Evolutionary conservation across 805 yeast genomes (phyloP), one percentile per base, ranked within the genome.

Genomic region (Barnettozyma siamensis): DNA sequence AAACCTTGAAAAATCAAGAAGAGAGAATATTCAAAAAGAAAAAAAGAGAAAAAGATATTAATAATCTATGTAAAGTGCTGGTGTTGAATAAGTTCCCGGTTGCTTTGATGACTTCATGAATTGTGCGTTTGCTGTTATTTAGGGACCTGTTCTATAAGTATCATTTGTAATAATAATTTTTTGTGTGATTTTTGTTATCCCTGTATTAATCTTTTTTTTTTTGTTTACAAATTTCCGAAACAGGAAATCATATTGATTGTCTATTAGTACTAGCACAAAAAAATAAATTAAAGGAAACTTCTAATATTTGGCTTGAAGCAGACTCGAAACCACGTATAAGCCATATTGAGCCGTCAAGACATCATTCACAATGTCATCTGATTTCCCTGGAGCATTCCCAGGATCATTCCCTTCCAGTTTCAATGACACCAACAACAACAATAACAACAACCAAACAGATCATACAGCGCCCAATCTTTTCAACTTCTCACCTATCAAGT

Each of bases 311-410:
- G n/a, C n/a, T n/a, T n/a, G n/a, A n/a, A n/a, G n/a, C n/a, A n/a
- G n/a, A n/a, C n/a, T n/a, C n/a, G n/a, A n/a, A n/a, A n/a, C n/a
- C n/a, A n/a, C n/a, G n/a, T n/a, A n/a, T n/a, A n/a, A n/a, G n/a
- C n/a, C n/a, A n/a, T n/a, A n/a, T n/a, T n/a, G n/a, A n/a, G n/a
- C n/a, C n/a, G n/a, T n/a, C n/a, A n/a, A n/a, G n/a, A n/a, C n/a
- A n/a, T n/a, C n/a, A n/a, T n/a, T n/a, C n/a, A 7, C 24, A 21
- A 42, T 37, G 41, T 29, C 40, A 15, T 33, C 33, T 3, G 31
- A 43, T 34, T 27, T 47, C 7, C 50, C 50, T 31, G 52, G 48
- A 16, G 41, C 44, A 2, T 41, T 41, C 17, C 44, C 41, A 17
- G 40, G 35, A 5, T 28, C 27, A 13, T 42, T 42, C 34, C 47